Evolutionary conservation across 768 basidiomycete species (phyloP).

Genomic region (Collybiopsis luxurians): DNA sequence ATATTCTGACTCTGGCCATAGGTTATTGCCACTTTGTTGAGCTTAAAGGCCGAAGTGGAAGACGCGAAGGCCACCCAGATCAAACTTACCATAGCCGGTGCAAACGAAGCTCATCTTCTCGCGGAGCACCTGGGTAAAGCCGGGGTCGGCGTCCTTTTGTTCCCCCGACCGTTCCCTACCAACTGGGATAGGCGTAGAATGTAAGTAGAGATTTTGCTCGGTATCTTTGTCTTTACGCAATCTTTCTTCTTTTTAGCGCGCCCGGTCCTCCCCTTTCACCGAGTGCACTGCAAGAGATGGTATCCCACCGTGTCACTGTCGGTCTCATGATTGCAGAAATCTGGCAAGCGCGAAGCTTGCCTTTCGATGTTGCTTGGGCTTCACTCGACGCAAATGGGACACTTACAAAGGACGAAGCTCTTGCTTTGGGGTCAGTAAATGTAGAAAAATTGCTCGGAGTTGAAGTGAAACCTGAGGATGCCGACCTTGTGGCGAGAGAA

Average conservation of each 20-base stretch:
- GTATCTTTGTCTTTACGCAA: not conserved
- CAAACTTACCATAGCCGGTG: conserved; percentile 63
- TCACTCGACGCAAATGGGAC: conserved; percentile 40
- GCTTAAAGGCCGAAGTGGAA: conserved; percentile 66
- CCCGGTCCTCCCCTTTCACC: conserved; percentile 74
- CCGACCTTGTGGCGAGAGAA: conserved; percentile 53
- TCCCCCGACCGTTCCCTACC: conserved; percentile 66
- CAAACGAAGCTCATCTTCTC: conserved; percentile 63
- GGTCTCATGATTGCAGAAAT: conserved; percentile 62
- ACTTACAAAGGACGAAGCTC: conserved; percentile 38
- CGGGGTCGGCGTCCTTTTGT: conserved; percentile 45
- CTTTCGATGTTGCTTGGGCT: conserved; percentile 80
- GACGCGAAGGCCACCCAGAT: conserved; percentile 37
- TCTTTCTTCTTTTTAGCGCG: conserved; percentile 38
- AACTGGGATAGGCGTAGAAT: conserved; percentile 70
- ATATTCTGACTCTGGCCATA: not conserved
- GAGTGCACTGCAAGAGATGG: conserved; percentile 55
- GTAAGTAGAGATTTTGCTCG: conserved; percentile 34
- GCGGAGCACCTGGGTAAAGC: conserved; percentile 62
- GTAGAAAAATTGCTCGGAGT: conserved; percentile 39
- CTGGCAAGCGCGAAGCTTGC: conserved; percentile 73
- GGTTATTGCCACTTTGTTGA: conserved; percentile 71
- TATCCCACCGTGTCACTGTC: conserved; percentile 68
- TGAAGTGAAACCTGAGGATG: conserved; percentile 25
- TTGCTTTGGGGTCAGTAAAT: conserved; percentile 48